Conservation (phyloP, 371 early-diverging fungal species). For the Mortierella sp. region DNA sequence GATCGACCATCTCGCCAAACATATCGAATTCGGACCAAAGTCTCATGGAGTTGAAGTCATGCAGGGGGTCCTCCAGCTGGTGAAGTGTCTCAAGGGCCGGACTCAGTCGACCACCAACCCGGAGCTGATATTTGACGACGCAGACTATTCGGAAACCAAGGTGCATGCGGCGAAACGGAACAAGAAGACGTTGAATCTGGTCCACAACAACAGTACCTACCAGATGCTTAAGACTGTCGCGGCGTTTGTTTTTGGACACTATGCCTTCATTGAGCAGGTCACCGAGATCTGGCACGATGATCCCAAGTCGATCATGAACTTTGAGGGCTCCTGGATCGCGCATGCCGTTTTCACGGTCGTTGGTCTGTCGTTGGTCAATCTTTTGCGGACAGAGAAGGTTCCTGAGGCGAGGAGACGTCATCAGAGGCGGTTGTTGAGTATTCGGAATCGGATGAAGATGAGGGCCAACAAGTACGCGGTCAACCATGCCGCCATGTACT, state of each 20-base stretch:
- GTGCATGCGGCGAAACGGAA: background rate
- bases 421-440: conserved; percentile 17
- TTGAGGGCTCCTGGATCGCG: conserved; percentile 52
- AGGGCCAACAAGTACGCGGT: conserved; percentile 39
- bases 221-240: conserved; percentile 45
- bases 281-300: conserved; percentile 47
- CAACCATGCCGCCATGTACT: conserved; percentile 53
- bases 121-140: conserved; percentile 43
- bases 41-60: conserved; percentile 49
- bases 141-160: conserved; percentile 31
- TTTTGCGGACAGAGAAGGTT: conserved; percentile 42
- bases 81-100: conserved; percentile 47
- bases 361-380: conserved; percentile 29
- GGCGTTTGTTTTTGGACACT: conserved; percentile 48
- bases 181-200: conserved; percentile 22
- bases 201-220: conserved; percentile 51
- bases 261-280: conserved; percentile 31
- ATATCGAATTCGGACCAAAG: conserved; percentile 51
- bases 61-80: conserved; percentile 49
- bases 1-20: conserved; percentile 37
- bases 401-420: conserved; percentile 10
- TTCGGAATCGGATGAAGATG: conserved; percentile 30
- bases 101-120: conserved; percentile 26
- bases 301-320: conserved; percentile 50
- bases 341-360: conserved; percentile 41